Evolutionary conservation across 2,329 filamentous ascomycete genomes (phyloP), one percentile per base, ranked within the genome.

Genomic region (Stachybotrys elegans): DNA sequence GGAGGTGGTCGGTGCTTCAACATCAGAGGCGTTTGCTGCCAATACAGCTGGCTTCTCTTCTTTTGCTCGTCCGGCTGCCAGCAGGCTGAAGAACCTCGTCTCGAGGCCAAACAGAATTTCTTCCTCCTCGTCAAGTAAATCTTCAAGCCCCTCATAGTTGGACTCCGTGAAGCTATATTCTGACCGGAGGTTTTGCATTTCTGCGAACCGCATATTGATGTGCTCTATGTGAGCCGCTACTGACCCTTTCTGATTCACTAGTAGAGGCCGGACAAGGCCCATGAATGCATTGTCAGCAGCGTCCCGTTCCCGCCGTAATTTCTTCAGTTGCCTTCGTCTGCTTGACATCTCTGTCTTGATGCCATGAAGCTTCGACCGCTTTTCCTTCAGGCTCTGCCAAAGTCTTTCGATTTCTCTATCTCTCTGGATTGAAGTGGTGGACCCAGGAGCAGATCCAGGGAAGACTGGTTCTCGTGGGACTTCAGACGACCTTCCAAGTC

Each of bases 231-330:
- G n/a, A n/a, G n/a, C n/a, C n/a, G n/a, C n/a, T n/a, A n/a, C n/a
- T n/a, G n/a, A n/a, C 19, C 53, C 50, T 13, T 48, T 46, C 17
- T 54, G 56, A 38, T 51, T 58, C 17, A 67, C 52, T 4, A 70
- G 52, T 20, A 69, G 54, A 1, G 64, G 66, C 4, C 68, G 59
- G 17, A 70, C 48, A 14, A 64, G 49, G 22, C 58, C 57, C 66
- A 70, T 69, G 37, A 70, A 67, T 1, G 56, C 56, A 48, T 70
- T 69, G 40, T 70, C 68, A 6, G 64, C 58, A 21, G 61, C 55
- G 31, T 67, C 61, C 42, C 59, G 65, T 20, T 48, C 51, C 16
- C 50, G 58, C 2, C 67, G 61, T 16, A 66, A 43, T 5, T 58
- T 47, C 32, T 56, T 55, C 29, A 70, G 41, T 27, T 57, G 51